Evolutionary conservation across 345 rosid genomes (phyloP), one percentile per base, ranked within the genome.

Genomic region (Populus nigra): DNA sequence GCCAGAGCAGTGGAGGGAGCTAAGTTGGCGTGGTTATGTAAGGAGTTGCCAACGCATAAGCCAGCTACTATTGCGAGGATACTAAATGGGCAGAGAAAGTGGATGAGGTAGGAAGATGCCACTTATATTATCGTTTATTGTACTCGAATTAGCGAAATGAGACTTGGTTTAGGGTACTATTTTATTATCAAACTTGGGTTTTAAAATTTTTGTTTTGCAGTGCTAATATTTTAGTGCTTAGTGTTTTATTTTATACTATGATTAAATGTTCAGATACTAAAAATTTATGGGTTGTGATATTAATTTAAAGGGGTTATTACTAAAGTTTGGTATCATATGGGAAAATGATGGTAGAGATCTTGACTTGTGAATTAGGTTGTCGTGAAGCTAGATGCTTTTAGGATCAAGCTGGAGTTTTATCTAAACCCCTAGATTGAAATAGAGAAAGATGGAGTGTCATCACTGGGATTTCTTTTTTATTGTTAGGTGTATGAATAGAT

Each of bases 401-500:
- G 59, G 59, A 53, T 41, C 39, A 39, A 36, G 50, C 25, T 25
- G 38, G 72, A 35, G 49, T 75, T 47, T 35, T 25, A 18, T 2
- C 23, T 43, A 23, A 12, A 59, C 33, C 29, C 3, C 10, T 65
- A 4, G 50, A 35, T 12, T 7, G 36, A 53, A 70, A 11, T 20
- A 31, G 72, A 38, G 31, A 17, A 53, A 29, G 71, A 33, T 43
- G 38, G 63, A 43, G 66, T 72, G 7, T 70, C 63, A 25, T 69
- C 2, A 7, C 47, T 73, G 49, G 31, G 62, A 43, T 45, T 10
- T 15, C 25, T 80, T 31, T 10, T 73, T 72, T 13, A 31, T 73
- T 81, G 71, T 73, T 78, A 96, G 99, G 96, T 96, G 39, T 93
- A 93, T 83, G 89, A 89, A 87, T 96, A 98, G 98, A 96, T 92